Base-by-base conservation (phyloP, 306 rosid genomes). In the Inga leiocalycina region DNA sequence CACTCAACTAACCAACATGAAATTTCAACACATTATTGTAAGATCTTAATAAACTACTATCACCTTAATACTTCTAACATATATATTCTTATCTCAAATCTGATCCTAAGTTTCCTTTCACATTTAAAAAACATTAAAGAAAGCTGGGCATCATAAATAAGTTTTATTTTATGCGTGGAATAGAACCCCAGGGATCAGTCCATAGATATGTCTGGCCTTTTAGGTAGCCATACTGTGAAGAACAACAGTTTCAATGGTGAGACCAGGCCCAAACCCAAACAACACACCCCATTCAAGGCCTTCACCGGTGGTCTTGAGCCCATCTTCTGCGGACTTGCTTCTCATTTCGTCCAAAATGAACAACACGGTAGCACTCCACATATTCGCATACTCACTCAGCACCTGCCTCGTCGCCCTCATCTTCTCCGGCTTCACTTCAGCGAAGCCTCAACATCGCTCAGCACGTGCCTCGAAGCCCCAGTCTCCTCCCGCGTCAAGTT, bases 261-360 rank as follows among this genome's bases (percentile, higher is more conserved):
- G 75, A 1, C 54, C 75, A 20, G 54, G 75, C 9, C 52, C 75
- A 20, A 70, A 70, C 4, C 75, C 75, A 70, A 70, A 41, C 19
- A 70, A 14, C 4, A 70, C 75, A 4, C 75, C 75, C 75, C 75
- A 70, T 1, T 70, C 54, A 70, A 70, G 75, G 0, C 75, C 75
- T 43, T 70, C 75, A 11, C 75, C 75, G 0, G 34, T 70, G 34
- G 75, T 70, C 52, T 41, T 41, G 52, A 70, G 52, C 9, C 52
- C 52, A 43, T 70, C 52, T 43, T 70, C 17, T 4, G 6, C 15
- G 0, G 75, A 70, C 52, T 70, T 70, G 6, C 52, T 70, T 2
- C 52, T 70, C 75, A 70, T 70, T 46, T 70, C 75, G 12, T 70
- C 54, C 34, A n/a, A 43, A 9, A 70, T 43, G 24, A 70, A 70